Evolutionary conservation across 1,284 basidiomycete genomes (phyloP), one percentile per base, ranked within the genome.

Genomic region (Takashimella koratensis): DNA sequence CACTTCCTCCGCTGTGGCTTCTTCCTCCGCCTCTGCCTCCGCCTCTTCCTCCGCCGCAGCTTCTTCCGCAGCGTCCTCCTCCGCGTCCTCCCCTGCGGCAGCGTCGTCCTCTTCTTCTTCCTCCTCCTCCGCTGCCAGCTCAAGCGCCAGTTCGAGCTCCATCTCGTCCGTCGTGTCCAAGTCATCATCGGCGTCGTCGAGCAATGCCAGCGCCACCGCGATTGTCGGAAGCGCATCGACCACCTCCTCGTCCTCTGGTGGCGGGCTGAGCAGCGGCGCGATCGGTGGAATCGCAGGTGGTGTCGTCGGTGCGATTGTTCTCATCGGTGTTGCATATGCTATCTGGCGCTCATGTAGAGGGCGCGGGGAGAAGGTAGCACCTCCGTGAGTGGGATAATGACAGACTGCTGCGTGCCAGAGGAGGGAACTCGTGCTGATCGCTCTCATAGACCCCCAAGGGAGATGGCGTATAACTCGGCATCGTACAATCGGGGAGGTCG

Each of bases 261-360:
- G 30, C 30, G 59, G 62, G 2, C 22, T 70, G 19, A 59, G 60
- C 22, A 60, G 61, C 45, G 66, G 68, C 5, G 65, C 63, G 3
- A 74, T 74, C 20, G 72, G 70, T 8, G 72, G 66, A 16, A 73
- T 74, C 41, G 70, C 64, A 3, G 70, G 66, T 24, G 72, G 63
- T 22, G 56, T 67, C 1, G 57, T 65, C 2, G 72, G 64, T 5
- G 60, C 59, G 10, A 6, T 73, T 19, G 45, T 64, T 6, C 39
- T 70, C 24, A 11, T 65, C 19, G 47, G 54, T 3, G 23, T 70
- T 40, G 51, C 53, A 5, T 63, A 47, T 49, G 47, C 43, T 6
- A 56, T 55, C 20, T 64, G 60, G 64, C 58, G 62, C 45, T 48
- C 51, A 40, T 43, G 53, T 45, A 59, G 53, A 41, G 52, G 56